A percentile compares a stretch with the other conserved stretches of the same genome.
Conservation (phyloP, 1,284 basidiomycete species). For the Cerrena zonata region DNA sequence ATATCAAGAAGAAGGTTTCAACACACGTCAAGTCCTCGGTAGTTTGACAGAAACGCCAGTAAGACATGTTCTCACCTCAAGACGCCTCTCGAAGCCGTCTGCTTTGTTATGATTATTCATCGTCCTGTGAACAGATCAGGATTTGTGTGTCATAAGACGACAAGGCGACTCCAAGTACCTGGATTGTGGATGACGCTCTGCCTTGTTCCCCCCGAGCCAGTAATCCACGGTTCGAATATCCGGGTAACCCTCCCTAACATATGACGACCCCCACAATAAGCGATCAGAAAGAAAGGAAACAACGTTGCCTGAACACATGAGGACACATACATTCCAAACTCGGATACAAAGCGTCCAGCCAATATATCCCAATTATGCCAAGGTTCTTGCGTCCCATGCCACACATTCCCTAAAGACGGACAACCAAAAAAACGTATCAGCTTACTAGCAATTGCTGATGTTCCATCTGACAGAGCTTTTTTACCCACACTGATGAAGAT, state of each 20-base stretch:
- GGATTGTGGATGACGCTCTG: slow-evolving; percentile 83
- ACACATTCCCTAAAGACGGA: slow-evolving; percentile 89
- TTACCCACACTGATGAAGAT: slow-evolving; percentile 76
- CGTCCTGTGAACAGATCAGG: slow-evolving; percentile 36
- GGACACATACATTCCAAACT: slow-evolving; percentile 71
- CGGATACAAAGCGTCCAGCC: slow-evolving; percentile 82
- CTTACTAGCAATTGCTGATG: neutral
- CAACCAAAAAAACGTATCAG: no score
- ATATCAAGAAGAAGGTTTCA: neutral
- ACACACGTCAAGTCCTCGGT: slow-evolving; percentile 5
- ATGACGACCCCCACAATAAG: neutral
- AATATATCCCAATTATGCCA: slow-evolving; percentile 88
- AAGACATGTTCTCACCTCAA: slow-evolving; percentile 49
- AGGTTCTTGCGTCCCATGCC: slow-evolving; percentile 83
- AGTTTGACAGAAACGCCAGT: slow-evolving; percentile 1
- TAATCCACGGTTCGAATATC: slow-evolving; percentile 79
- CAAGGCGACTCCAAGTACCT: slow-evolving; percentile 34
- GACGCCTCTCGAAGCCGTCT: slow-evolving; percentile 76
- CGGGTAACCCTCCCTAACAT: slow-evolving; percentile 71
- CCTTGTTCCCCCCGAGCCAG: slow-evolving; percentile 68
- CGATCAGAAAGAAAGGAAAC: neutral
- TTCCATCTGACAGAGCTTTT: neutral
- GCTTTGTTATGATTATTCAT: slow-evolving; percentile 87
- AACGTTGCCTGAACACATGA: neutral
- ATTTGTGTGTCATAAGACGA: neutral